These are phyloP conservation scores for Fonsecaea erecta DNA, from an alignment of 2,329 filamentous ascomycete genomes.

Conservation along the genomic window DNA sequence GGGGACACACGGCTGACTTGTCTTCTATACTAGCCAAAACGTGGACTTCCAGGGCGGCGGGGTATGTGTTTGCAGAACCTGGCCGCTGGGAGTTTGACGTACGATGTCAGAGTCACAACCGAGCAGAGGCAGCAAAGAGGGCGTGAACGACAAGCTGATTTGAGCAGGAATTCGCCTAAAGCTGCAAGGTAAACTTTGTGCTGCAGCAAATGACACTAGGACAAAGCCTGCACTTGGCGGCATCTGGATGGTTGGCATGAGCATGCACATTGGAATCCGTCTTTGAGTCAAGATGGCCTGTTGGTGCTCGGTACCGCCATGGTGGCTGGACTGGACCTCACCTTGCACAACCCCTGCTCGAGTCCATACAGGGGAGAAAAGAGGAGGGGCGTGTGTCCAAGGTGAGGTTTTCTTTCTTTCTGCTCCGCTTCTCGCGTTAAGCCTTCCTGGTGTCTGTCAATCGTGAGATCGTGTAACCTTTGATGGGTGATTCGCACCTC, in stretches of 20 bases:
- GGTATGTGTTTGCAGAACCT: neutral
- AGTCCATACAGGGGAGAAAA: neutral
- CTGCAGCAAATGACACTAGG: neutral
- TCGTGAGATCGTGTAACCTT: neutral
- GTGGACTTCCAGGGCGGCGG: neutral
- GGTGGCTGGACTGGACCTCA: neutral
- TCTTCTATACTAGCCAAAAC: neutral
- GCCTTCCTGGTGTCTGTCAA: neutral
- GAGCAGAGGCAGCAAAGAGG: constrained; percentile 9
- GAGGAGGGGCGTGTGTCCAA: neutral
- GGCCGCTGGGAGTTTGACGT: neutral
- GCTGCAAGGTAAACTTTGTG: constrained; percentile 2
- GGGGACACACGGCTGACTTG: constrained; percentile 1
- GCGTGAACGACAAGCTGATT: neutral
- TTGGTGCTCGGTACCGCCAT: neutral
- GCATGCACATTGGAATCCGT: neutral
- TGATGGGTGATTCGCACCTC: neutral
- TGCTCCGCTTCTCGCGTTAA: neutral
- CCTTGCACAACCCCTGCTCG: neutral
- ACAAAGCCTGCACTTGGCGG: neutral
- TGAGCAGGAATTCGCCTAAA: neutral
- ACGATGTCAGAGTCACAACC: neutral
- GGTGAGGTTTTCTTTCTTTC: neutral
- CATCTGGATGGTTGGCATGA: neutral
- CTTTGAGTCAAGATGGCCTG: neutral